phyloP scores from a whole-genome alignment of 1,284 basidiomycete species.

The Moesziomyces globuligerus region DNA sequence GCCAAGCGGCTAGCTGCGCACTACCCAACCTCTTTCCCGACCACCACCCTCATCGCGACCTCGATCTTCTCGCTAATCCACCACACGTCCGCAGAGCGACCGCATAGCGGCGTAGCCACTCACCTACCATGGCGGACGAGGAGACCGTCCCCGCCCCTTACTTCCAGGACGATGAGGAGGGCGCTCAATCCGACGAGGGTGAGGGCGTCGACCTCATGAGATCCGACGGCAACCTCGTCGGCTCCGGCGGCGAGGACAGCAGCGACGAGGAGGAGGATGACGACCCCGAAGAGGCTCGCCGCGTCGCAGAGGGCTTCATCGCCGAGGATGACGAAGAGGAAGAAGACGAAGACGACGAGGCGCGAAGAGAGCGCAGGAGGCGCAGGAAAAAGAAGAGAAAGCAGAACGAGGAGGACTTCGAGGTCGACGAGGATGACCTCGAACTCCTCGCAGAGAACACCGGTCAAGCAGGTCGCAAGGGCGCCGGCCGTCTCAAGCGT shows the following conservation, averaged over 20 bases:
- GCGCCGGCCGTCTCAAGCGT: conserved; percentile 58
- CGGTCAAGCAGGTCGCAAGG: conserved; percentile 71
- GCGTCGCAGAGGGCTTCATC: conserved; percentile 66
- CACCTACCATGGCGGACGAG: conserved; percentile 35
- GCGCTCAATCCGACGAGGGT: conserved; percentile 47
- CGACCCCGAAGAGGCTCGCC: conserved; percentile 64
- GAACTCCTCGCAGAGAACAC: conserved; percentile 95
- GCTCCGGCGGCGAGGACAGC: conserved; percentile 56
- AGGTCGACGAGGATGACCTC: conserved; percentile 93
- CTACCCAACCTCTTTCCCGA: neutral
- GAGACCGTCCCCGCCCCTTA: conserved; percentile 40
- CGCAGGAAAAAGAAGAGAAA: conserved; percentile 55
- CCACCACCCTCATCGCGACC: neutral
- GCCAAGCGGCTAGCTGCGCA: neutral
- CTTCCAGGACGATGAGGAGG: conserved; percentile 55
- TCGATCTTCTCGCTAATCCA: too few species aligned
- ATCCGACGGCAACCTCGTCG: conserved; percentile 58
- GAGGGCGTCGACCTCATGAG: conserved; percentile 64
- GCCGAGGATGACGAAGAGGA: conserved; percentile 66
- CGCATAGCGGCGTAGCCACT: neutral
- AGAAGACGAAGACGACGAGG: conserved; percentile 70
- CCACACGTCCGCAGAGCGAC: conserved; percentile 1
- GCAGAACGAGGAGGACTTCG: conserved; percentile 72
- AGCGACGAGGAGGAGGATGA: conserved; percentile 65
- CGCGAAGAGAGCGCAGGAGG: conserved; percentile 74